Conservation (phyloP, 2,329 filamentous ascomycete species). For the Dactylella cylindrospora region DNA sequence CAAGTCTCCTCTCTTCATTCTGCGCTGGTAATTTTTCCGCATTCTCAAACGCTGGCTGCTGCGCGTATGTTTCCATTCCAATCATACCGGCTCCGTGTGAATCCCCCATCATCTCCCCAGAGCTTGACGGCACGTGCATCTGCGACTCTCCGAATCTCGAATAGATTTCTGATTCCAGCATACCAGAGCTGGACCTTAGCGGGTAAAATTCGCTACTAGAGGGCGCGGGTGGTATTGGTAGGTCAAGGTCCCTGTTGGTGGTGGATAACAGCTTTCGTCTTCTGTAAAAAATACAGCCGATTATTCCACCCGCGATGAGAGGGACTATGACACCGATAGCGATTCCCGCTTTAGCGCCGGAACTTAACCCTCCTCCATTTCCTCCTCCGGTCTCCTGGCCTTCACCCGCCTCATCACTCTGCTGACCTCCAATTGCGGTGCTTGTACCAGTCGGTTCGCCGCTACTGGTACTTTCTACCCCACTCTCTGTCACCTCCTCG, state of each 20-base stretch:
- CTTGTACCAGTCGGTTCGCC: not conserved
- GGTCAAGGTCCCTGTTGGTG: conserved; percentile 10
- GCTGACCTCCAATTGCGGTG: conserved; percentile 1
- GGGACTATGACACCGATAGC: conserved; percentile 6
- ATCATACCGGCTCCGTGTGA: no score
- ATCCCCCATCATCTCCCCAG: no score
- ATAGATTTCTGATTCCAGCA: no score
- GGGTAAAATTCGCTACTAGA: conserved; percentile 9
- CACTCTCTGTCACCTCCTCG: conserved; percentile 3
- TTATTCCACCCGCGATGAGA: conserved; percentile 7
- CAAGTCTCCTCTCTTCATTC: conserved; percentile 19
- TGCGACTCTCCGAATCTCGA: no score
- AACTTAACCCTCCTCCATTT: conserved; percentile 8
- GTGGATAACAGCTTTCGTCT: conserved; percentile 6
- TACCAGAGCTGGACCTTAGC: no score
- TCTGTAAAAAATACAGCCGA: conserved; percentile 23
- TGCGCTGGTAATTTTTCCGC: conserved; percentile 11
- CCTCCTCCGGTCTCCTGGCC: not conserved
- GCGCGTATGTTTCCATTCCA: no score
- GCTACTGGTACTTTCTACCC: not conserved
- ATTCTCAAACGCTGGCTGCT: conserved; percentile 25
- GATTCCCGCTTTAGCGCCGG: conserved; percentile 27
- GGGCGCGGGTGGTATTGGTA: conserved; percentile 19
- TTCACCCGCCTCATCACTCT: not conserved
- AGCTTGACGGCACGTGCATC: no score